Conservation (phyloP, 345 rosid species). For the Fremontodendron californicum region DNA sequence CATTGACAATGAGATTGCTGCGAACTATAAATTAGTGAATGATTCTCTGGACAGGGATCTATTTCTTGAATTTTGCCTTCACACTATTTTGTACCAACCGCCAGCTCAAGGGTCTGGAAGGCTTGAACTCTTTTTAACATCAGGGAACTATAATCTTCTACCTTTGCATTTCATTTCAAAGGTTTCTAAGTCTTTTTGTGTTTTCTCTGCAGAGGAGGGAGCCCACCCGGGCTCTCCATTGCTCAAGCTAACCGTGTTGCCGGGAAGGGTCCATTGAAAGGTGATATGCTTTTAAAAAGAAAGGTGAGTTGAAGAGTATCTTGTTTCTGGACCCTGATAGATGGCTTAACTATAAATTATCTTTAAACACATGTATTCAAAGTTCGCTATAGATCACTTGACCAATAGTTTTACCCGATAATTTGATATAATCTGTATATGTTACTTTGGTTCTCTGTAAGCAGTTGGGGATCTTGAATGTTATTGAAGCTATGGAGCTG, state of each 20-base stretch:
- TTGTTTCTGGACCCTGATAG: background rate
- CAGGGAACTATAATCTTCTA: conserved; percentile 4
- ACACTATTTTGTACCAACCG: conserved; percentile 64
- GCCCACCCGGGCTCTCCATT: conserved; percentile 83
- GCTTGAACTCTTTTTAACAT: conserved; percentile 11
- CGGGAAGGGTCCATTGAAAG: conserved; percentile 69
- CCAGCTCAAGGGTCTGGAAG: conserved; percentile 64
- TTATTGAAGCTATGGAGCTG: conserved; percentile 70
- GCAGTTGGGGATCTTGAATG: conserved; percentile 90
- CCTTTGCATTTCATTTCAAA: conserved; percentile 5
- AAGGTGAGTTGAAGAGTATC: conserved; percentile 51
- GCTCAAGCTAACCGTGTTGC: conserved; percentile 64
- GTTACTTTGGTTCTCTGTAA: conserved; percentile 15
- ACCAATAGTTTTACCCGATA: background rate
- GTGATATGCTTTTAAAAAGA: conserved; percentile 61
- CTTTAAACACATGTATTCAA: background rate
- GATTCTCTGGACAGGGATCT: conserved; percentile 55
- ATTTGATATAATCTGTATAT: background rate
- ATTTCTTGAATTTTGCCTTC: conserved; percentile 82
- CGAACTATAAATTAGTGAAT: conserved; percentile 53
- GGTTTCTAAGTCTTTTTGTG: conserved; percentile 22
- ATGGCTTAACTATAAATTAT: background rate
- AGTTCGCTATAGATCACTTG: background rate
- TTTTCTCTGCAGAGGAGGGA: conserved; percentile 61
- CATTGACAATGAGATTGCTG: conserved; percentile 59